Evolutionary conservation across 768 basidiomycete genomes (phyloP).

Genomic region (Amanita muscaria): DNA sequence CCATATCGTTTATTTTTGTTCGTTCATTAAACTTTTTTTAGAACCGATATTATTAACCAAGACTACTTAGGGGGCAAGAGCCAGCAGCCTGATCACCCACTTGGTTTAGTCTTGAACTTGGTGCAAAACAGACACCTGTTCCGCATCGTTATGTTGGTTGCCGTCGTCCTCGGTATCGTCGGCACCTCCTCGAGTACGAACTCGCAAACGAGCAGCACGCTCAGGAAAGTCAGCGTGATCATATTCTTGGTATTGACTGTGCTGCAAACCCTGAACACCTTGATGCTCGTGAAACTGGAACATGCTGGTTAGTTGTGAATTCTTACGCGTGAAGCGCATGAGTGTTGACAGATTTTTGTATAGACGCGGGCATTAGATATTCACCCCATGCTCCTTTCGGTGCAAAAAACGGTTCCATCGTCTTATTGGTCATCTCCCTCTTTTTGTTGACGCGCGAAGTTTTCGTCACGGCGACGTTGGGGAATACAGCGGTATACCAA

Average conservation of each 20-base stretch:
- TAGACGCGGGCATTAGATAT: conserved; percentile 5
- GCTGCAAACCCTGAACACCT: conserved; percentile 24
- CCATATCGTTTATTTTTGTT: neutral
- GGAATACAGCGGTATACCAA: conserved; percentile 16
- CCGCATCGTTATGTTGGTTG: conserved; percentile 19
- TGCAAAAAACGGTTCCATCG: conserved; percentile 19
- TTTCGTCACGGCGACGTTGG: conserved; percentile 26
- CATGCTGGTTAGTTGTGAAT: conserved; percentile 12
- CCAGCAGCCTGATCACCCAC: neutral
- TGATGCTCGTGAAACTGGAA: conserved; percentile 16
- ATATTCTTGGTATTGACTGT: conserved; percentile 31
- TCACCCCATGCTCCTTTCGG: conserved; percentile 14
- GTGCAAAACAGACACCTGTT: conserved; percentile 25
- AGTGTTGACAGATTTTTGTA: neutral
- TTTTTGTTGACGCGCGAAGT: conserved; percentile 31
- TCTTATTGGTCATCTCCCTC: conserved; percentile 25
- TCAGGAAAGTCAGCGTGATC: conserved; percentile 25
- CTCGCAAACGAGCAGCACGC: conserved; percentile 14
- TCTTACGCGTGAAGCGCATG: neutral
- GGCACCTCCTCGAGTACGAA: conserved; percentile 17
- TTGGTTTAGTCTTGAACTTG: neutral
- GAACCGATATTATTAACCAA: neutral
- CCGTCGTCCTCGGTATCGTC: conserved; percentile 27
- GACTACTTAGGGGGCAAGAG: neutral
- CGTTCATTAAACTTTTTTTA: neutral